These are phyloP conservation scores for Trichoderma atroviride DNA, from an alignment of 2,329 filamentous ascomycete species.

Conservation along the genomic window DNA sequence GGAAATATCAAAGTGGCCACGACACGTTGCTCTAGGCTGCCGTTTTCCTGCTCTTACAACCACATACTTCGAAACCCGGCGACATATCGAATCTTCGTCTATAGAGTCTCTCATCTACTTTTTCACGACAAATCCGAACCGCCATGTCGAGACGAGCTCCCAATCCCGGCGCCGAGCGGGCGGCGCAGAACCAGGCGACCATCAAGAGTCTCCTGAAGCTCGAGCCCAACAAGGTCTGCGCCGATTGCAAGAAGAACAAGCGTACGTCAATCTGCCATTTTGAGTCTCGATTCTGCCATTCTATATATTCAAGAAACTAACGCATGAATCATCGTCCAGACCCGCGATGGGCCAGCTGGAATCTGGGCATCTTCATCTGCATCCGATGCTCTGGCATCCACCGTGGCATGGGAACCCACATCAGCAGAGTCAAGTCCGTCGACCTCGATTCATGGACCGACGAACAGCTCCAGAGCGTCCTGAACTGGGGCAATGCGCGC, in stretches of 20 bases:
- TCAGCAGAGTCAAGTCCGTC: constrained; percentile 96
- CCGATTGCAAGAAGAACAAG: constrained; percentile 99
- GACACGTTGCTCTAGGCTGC: constrained; percentile 23
- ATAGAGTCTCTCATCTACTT: background rate
- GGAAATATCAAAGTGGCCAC: constrained; percentile 19
- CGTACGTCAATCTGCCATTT: constrained; percentile 59
- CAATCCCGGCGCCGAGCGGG: constrained; percentile 80
- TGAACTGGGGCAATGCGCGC: constrained; percentile 93
- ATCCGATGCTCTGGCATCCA: constrained; percentile 99
- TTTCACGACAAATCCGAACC: constrained; percentile 22
- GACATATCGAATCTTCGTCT: background rate
- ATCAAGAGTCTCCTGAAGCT: constrained; percentile 95
- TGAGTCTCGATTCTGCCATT: background rate
- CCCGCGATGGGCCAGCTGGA: constrained; percentile 99
- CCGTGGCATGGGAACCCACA: constrained; percentile 97
- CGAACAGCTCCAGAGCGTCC: constrained; percentile 90
- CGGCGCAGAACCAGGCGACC: constrained; percentile 89
- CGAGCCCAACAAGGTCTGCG: constrained; percentile 93
- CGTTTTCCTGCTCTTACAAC: constrained; percentile 7
- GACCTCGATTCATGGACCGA: constrained; percentile 99
- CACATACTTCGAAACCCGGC: background rate
- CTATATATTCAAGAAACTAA: background rate
- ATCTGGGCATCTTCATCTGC: constrained; percentile 94
- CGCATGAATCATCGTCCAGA: constrained; percentile 55
- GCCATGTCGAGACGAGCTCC: constrained; percentile 77